A percentile compares a stretch with the other conserved stretches of the same genome.
Evolutionary conservation across 768 basidiomycete species (phyloP).

Genomic region (Lactarius hatsudake): DNA sequence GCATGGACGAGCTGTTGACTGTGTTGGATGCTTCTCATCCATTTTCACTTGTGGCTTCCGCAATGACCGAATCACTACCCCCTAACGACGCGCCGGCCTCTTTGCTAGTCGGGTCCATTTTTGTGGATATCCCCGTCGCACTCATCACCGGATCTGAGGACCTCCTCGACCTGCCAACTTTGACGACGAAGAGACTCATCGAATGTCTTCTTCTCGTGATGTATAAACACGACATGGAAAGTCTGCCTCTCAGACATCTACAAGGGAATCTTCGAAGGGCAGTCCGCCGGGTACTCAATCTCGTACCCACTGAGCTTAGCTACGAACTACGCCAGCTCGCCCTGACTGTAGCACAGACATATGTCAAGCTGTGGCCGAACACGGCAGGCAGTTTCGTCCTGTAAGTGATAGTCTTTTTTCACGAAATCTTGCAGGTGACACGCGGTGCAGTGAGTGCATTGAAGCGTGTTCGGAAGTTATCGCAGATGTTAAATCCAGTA

Average conservation of each 20-base stretch:
- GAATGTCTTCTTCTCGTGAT: conserved; percentile 64
- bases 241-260: conserved; percentile 49
- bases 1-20: conserved; percentile 54
- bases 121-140: conserved; percentile 58
- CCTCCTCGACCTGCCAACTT: conserved; percentile 48
- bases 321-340: conserved; percentile 68
- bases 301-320: conserved; percentile 52
- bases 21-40: conserved; percentile 59
- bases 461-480: conserved; percentile 51
- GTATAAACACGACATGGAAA: conserved; percentile 73
- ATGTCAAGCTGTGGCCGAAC: conserved; percentile 57
- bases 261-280: conserved; percentile 53
- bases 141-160: conserved; percentile 48
- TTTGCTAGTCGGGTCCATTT: conserved; percentile 58
- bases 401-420: conserved; percentile 36
- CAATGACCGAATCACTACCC: conserved; percentile 39
- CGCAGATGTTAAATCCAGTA: conserved; percentile 44
- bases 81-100: conserved; percentile 44
- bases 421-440: background rate
- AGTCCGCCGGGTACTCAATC: conserved; percentile 48
- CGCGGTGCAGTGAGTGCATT: conserved; percentile 46
- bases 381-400: conserved; percentile 53
- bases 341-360: conserved; percentile 58
- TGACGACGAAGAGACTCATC: conserved; percentile 57
- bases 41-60: conserved; percentile 47